Conservation (phyloP, 129 eudicot species). For the Tagetes patula region DNA sequence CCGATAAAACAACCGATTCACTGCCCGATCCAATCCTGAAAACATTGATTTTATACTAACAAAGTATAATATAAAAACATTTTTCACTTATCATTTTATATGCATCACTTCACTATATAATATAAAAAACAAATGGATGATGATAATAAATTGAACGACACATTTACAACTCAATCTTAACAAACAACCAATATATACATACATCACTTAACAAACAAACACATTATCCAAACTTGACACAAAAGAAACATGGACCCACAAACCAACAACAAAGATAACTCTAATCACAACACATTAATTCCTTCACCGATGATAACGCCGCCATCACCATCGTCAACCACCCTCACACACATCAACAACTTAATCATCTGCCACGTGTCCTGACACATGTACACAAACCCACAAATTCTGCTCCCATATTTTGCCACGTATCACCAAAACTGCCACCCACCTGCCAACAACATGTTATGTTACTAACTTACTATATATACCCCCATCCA, state of each 20-base stretch:
- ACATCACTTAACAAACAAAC: neutral
- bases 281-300: slow-evolving; percentile 24
- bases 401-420: neutral
- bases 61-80: too few species aligned
- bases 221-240: slow-evolving; percentile 28
- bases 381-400: slow-evolving; percentile 24
- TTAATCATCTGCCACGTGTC: slow-evolving; percentile 25
- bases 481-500: slow-evolving; percentile 7
- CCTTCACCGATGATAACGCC: slow-evolving; percentile 5
- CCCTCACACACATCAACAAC: slow-evolving; percentile 14
- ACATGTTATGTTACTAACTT: slow-evolving; percentile 3
- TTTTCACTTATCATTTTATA: too few species aligned
- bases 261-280: slow-evolving; percentile 20
- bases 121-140: too few species aligned
- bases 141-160: too few species aligned
- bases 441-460: slow-evolving; percentile 29
- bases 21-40: too few species aligned
- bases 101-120: too few species aligned
- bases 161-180: slow-evolving; percentile 6
- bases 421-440: slow-evolving; percentile 27
- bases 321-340: slow-evolving; percentile 10
- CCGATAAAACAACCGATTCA: too few species aligned
- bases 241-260: slow-evolving; percentile 17
- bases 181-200: slow-evolving; percentile 7
- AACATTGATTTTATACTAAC: too few species aligned